Evolutionary conservation across 2,329 filamentous ascomycete species (phyloP).

Genomic region (Furcasterigmium sp.): DNA sequence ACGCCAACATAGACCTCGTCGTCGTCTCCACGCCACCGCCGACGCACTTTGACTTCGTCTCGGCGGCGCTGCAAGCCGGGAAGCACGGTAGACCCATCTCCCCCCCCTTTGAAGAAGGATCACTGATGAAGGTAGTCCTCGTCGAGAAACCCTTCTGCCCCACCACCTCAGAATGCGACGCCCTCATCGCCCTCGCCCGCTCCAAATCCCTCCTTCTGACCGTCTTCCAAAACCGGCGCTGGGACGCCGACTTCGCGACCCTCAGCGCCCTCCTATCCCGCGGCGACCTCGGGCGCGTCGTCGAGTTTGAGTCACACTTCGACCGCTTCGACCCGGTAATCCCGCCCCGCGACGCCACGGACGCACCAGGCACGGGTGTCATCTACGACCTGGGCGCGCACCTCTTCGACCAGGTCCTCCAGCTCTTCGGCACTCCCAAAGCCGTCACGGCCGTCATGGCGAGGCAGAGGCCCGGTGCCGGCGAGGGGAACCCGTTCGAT

Average conservation of each 20-base stretch:
- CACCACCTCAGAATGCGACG: slow-evolving; percentile 59
- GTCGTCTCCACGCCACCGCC: slow-evolving; percentile 68
- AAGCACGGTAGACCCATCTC: no score
- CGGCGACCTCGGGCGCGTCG: slow-evolving; percentile 59
- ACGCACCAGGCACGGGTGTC: slow-evolving; percentile 59
- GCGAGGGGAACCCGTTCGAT: slow-evolving; percentile 48
- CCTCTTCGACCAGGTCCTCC: slow-evolving; percentile 68
- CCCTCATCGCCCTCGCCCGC: slow-evolving; percentile 52
- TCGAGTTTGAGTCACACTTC: slow-evolving; percentile 77
- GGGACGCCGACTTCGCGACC: slow-evolving; percentile 73
- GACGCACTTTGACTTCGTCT: slow-evolving; percentile 62
- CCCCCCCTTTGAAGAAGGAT: not conserved
- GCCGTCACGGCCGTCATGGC: slow-evolving; percentile 63
- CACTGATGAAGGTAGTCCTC: slow-evolving; percentile 42
- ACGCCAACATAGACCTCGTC: slow-evolving; percentile 62
- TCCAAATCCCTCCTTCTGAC: slow-evolving; percentile 48
- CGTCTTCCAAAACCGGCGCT: slow-evolving; percentile 72
- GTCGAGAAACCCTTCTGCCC: slow-evolving; percentile 82
- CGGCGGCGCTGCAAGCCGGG: slow-evolving; percentile 59
- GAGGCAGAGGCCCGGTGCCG: slow-evolving; percentile 50
- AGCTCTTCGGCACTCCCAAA: slow-evolving; percentile 63
- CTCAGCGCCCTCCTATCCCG: slow-evolving; percentile 56
- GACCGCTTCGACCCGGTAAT: slow-evolving; percentile 65
- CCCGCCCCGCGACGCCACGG: slow-evolving; percentile 51
- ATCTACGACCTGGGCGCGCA: slow-evolving; percentile 74